Percentiles rank a stretch among this genome's conserved stretches.
Evolutionary conservation across 2,329 filamentous ascomycete genomes (phyloP).

Genomic region (Fonsecaea multimorphosa): DNA sequence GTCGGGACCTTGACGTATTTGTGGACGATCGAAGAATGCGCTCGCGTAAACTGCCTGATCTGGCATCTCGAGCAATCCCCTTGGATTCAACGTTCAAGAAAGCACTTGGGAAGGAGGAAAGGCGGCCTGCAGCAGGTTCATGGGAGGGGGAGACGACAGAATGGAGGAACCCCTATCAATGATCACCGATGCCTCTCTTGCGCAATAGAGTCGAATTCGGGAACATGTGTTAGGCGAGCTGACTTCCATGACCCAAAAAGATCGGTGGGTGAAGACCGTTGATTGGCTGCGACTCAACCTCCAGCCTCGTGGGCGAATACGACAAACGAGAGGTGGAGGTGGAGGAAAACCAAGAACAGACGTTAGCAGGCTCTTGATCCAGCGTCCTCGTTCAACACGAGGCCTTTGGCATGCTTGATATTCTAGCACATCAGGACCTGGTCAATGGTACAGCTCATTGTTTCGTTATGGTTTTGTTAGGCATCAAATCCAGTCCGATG

Average conservation of each 20-base stretch:
- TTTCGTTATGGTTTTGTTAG: not conserved
- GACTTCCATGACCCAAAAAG: no score
- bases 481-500: not conserved
- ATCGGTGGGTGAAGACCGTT: not conserved
- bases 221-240: not conserved
- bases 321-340: not conserved
- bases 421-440: not conserved
- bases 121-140: not conserved
- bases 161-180: no score
- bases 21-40: conserved; percentile 45
- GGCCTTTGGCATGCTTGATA: not conserved
- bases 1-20: conserved; percentile 47
- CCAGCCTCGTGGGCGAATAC: not conserved
- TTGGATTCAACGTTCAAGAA: conserved; percentile 1
- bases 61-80: conserved; percentile 17
- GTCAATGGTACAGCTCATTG: not conserved
- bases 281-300: conserved; percentile 8
- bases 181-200: not conserved
- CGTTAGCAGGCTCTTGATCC: not conserved
- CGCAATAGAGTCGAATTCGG: not conserved
- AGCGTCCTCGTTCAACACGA: not conserved
- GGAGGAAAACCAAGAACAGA: not conserved
- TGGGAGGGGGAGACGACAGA: not conserved
- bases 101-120: not conserved
- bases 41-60: conserved; percentile 41